phyloP scores from a whole-genome alignment of 2,329 filamentous ascomycete genomes.

The Fusarium camptoceras region DNA sequence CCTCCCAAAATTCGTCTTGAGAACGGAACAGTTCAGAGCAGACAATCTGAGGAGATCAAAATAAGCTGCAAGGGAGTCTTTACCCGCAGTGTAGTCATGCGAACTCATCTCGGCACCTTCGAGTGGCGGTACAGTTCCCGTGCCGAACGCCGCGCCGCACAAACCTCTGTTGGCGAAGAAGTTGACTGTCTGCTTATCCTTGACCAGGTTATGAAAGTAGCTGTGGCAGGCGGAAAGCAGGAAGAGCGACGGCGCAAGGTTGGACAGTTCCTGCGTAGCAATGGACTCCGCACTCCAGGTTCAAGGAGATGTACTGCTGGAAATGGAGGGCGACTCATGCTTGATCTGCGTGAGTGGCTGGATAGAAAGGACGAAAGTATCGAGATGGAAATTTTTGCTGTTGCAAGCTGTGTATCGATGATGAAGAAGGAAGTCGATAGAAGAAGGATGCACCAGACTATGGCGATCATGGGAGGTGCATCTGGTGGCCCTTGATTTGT shows the following conservation, averaged over 20 bases:
- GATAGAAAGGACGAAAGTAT: slow-evolving; percentile 49
- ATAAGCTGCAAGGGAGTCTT: slow-evolving; percentile 54
- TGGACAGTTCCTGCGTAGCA: slow-evolving; percentile 59
- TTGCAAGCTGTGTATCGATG: slow-evolving; percentile 70
- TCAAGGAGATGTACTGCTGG: slow-evolving; percentile 56
- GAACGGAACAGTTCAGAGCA: not conserved
- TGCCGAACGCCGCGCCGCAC: slow-evolving; percentile 57
- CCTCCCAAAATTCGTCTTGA: slow-evolving; percentile 59
- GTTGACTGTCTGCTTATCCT: slow-evolving; percentile 62
- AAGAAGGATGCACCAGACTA: slow-evolving; percentile 63
- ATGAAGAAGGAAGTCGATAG: slow-evolving; percentile 74
- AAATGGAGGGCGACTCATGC: slow-evolving; percentile 62
- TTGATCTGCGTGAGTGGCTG: slow-evolving; percentile 55
- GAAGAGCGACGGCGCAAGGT: slow-evolving; percentile 51
- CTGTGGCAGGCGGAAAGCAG: slow-evolving; percentile 44
- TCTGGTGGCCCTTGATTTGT: slow-evolving; percentile 14
- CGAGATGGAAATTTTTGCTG: slow-evolving; percentile 62
- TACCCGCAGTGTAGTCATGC: slow-evolving; percentile 61
- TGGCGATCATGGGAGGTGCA: slow-evolving; percentile 54
- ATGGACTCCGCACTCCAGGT: slow-evolving; percentile 55
- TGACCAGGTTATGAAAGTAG: slow-evolving; percentile 57
- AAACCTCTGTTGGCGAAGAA: slow-evolving; percentile 41
- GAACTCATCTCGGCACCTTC: slow-evolving; percentile 62
- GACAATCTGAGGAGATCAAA: slow-evolving; percentile 42
- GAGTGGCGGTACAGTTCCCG: slow-evolving; percentile 67